Base-by-base conservation (phyloP, 345 rosid species). In the Bruguiera gymnorhiza region DNA sequence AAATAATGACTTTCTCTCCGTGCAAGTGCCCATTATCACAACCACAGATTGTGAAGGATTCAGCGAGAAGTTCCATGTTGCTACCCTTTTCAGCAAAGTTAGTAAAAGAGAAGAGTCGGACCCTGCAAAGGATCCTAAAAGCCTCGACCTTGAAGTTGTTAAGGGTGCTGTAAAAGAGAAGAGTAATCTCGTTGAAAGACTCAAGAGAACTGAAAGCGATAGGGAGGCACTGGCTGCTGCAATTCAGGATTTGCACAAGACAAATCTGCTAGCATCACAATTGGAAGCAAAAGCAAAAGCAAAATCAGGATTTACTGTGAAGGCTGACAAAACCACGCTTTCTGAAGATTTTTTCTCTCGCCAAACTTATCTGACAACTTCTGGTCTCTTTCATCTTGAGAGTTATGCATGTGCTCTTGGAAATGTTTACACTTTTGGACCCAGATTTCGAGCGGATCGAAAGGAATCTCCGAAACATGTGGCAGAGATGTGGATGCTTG, bases 371-470 rank as follows among this genome's bases (percentile, higher is more conserved):
- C 82, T 91, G 57, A 85, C 92, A 50, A 87, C 70, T 55, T 87
- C 97, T 24, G 97, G 99, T 48, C 87, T 82, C 70, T 86, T 86
- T 75, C 97, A 87, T 85, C 80, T 95, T 67, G 97, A 88, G 81
- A 89, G 99, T 79, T 90, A 84, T 73, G 97, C 97, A 13, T 86
- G 89, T 81, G 88, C 93, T 26, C 88, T 95, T 63, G 99, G 99
- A 68, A 83, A 92, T 68, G 97, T 95, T 59, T 95, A 89, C 79
- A 76, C 99, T 19, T 82, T 90, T 36, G 97, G 97, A 70, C 94
- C 97, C 53, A 83, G 91, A 75, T 95, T 88, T 70, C 72, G 34
- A 51, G 97, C 96, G 60, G 87, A 83, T 76, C 81, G 82, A 73
- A 73, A 57, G n/a, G 81, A 81, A 51, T 76, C 86, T 51, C 27